phyloP scores from a whole-genome alignment of 192 early-diverging fungal genomes.

The Haplosporangium gracile region DNA sequence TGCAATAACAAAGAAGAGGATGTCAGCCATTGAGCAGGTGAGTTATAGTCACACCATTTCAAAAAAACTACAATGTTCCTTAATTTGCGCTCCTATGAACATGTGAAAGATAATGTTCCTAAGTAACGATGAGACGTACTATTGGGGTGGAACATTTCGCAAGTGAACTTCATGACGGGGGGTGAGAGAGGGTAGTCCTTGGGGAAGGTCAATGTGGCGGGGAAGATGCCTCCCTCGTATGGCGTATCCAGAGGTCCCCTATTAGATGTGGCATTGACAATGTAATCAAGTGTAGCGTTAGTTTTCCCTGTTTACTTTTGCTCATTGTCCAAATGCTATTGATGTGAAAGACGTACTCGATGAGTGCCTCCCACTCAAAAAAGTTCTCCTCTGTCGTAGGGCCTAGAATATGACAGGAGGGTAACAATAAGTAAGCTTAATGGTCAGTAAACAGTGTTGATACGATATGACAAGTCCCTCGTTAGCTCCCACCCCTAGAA shows the following conservation, averaged over 20 bases:
- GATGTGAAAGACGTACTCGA: constrained; percentile 67
- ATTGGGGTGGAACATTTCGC: constrained; percentile 96
- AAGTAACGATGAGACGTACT: constrained; percentile 47
- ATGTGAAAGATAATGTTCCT: neutral
- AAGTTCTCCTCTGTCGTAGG: constrained; percentile 88
- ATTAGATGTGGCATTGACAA: constrained; percentile 55
- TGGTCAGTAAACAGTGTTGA: neutral
- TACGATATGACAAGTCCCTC: neutral
- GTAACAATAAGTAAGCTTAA: neutral
- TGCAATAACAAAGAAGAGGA: neutral
- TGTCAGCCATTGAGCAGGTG: too few relatives aligned
- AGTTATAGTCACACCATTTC: neutral
- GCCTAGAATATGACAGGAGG: constrained; percentile 58
- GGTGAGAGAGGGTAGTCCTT: constrained; percentile 97
- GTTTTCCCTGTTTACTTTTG: too few relatives aligned
- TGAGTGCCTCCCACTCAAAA: constrained; percentile 91
- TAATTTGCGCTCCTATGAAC: neutral
- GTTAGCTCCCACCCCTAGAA: neutral
- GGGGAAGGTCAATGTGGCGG: constrained; percentile 89
- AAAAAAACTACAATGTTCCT: neutral
- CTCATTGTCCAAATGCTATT: neutral
- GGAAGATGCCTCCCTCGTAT: constrained; percentile 95
- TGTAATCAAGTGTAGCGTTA: constrained; percentile 51
- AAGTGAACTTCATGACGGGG: constrained; percentile 96
- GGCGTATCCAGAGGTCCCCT: constrained; percentile 94